Conservation (phyloP, 2,329 filamentous ascomycete species). For the Fusarium armeniacum region DNA sequence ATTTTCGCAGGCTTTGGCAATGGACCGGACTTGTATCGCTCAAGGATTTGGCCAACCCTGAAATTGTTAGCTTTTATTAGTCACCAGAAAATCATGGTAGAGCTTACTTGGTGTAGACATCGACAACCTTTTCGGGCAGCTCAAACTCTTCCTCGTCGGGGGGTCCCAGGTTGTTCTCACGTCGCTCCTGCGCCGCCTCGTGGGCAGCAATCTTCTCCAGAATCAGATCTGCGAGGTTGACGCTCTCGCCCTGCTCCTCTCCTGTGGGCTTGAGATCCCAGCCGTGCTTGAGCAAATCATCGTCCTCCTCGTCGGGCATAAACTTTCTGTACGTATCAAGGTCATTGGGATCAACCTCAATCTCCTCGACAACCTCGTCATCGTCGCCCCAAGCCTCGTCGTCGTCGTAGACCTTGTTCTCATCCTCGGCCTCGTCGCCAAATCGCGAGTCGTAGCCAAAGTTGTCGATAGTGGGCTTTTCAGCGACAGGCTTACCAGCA, state of each 20-base stretch:
- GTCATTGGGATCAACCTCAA: conserved; percentile 90
- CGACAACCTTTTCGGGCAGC: conserved; percentile 89
- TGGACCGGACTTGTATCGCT: conserved; percentile 95
- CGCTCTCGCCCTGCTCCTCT: conserved; percentile 67
- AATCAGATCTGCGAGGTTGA: conserved; percentile 93
- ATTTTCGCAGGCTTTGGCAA: conserved; percentile 98
- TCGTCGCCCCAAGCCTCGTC: conserved; percentile 83
- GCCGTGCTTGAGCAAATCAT: conserved; percentile 78
- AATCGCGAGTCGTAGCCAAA: conserved; percentile 87
- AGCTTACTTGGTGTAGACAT: conserved; percentile 88
- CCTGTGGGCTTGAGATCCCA: conserved; percentile 64
- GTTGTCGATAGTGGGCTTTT: conserved; percentile 63
- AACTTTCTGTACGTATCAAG: conserved; percentile 93
- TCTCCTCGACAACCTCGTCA: conserved; percentile 77
- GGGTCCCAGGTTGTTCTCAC: conserved; percentile 60
- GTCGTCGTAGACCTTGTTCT: conserved; percentile 61
- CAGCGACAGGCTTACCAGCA: conserved; percentile 56
- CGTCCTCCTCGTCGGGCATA: conserved; percentile 79
- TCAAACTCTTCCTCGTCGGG: conserved; percentile 88
- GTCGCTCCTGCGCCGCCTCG: conserved; percentile 74
- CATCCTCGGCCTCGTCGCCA: conserved; percentile 67
- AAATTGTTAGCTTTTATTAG: conserved; percentile 24
- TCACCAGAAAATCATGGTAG: no score
- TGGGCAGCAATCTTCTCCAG: conserved; percentile 93
- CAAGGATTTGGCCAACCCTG: conserved; percentile 87